A percentile compares a stretch with the other conserved stretches of the same genome.
Conservation (phyloP, 2,329 filamentous ascomycete species). For the Lanzia echinophila region DNA sequence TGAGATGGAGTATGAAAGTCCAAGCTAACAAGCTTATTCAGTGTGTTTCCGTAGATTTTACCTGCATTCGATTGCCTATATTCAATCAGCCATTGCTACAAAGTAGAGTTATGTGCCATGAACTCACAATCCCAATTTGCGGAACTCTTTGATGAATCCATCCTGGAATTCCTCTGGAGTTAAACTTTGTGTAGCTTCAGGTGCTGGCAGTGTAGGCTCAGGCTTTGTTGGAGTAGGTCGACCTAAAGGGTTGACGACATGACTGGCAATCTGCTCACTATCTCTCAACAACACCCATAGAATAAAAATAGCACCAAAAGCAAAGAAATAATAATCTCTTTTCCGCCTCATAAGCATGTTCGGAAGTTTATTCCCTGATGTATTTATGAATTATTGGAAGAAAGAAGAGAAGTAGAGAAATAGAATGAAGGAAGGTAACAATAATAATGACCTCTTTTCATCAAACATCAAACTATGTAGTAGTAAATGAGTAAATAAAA, state of each 20-base stretch:
- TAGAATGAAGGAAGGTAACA: no score
- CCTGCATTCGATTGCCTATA: slow-evolving; percentile 40
- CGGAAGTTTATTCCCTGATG: background rate
- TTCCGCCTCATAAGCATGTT: slow-evolving; percentile 4
- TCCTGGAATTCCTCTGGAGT: background rate
- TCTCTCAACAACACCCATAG: slow-evolving; percentile 4
- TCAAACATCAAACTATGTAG: no score
- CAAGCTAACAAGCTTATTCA: slow-evolving; percentile 40
- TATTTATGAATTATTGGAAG: background rate
- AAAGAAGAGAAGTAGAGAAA: background rate
- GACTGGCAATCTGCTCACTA: background rate
- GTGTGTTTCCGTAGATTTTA: slow-evolving; percentile 50
- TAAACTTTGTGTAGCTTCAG: background rate
- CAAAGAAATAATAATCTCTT: slow-evolving; percentile 2
- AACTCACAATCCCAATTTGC: slow-evolving; percentile 17
- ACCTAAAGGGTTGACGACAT: slow-evolving; percentile 2
- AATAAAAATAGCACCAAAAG: background rate
- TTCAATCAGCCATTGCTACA: background rate
- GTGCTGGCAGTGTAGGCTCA: background rate
- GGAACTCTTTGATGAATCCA: slow-evolving; percentile 19
- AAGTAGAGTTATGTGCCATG: slow-evolving; percentile 11
- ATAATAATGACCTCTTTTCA: no score
- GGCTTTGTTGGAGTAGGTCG: background rate
- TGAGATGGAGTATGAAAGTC: slow-evolving; percentile 26
- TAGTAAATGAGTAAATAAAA: no score